Conservation (phyloP, 352 stramenopile species). For the Globisporangium sylvaticum region DNA sequence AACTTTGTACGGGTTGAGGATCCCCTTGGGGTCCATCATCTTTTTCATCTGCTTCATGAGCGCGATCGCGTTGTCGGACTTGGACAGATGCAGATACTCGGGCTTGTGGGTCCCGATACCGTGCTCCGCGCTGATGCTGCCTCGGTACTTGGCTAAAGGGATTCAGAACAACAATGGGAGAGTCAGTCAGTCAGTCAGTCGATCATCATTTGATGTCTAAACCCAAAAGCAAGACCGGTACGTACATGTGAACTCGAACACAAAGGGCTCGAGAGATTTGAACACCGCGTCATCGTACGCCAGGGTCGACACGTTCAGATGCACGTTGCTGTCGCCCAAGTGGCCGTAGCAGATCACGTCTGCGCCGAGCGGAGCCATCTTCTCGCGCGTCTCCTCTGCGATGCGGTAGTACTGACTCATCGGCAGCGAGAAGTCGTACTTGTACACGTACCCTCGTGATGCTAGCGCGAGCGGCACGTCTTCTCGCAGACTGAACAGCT, state of each 20-base stretch:
- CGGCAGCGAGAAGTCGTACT: conserved; percentile 96
- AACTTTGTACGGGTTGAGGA: conserved; percentile 97
- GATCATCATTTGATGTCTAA: background rate
- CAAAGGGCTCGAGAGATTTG: conserved; percentile 57
- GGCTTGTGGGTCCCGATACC: conserved; percentile 95
- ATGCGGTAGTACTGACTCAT: conserved; percentile 91
- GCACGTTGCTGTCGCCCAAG: conserved; percentile 96
- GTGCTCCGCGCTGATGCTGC: conserved; percentile 97
- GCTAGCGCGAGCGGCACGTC: conserved; percentile 89
- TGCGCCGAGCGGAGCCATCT: conserved; percentile 38
- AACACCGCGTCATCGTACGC: conserved; percentile 64
- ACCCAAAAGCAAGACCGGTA: background rate
- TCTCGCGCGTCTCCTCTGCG: conserved; percentile 68
- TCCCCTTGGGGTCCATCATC: conserved; percentile 93
- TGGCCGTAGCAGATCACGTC: conserved; percentile 91
- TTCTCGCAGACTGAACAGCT: conserved; percentile 95
- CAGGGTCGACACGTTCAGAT: conserved; percentile 92
- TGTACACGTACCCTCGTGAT: conserved; percentile 91
- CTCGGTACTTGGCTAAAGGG: conserved; percentile 55
- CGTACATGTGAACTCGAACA: conserved; percentile 81
- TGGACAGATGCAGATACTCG: conserved; percentile 82
- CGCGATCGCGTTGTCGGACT: conserved; percentile 72
- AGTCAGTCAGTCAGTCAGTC: background rate
- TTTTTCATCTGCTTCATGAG: conserved; percentile 93
- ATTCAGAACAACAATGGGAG: background rate